These are phyloP conservation scores for Colletotrichum chrysophilum DNA, from an alignment of 2,329 filamentous ascomycete genomes.

Conservation along the genomic window DNA sequence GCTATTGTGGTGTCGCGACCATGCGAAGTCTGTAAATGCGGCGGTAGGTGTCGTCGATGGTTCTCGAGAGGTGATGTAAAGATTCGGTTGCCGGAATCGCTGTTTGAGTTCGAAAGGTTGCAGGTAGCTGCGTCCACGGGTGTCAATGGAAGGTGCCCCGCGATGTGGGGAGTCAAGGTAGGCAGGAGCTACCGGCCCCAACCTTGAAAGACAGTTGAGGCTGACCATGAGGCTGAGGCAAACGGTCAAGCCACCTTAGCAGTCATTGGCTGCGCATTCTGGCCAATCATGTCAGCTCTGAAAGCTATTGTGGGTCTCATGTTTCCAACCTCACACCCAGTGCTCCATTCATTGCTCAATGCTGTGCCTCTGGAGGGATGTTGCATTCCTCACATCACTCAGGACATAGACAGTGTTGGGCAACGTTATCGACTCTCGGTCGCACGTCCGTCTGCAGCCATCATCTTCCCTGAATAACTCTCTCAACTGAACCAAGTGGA, in stretches of 20 bases:
- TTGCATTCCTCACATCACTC: background rate
- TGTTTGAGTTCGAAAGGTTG: background rate
- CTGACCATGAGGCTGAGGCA: constrained; percentile 5
- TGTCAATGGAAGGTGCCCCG: constrained; percentile 3
- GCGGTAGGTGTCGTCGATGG: background rate
- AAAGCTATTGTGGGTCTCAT: background rate
- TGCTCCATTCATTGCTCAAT: background rate
- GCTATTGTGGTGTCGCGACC: background rate
- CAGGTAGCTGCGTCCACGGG: background rate
- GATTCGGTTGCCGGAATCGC: background rate
- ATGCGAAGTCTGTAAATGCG: background rate
- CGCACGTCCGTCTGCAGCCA: background rate
- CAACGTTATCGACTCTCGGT: background rate
- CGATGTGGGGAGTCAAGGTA: constrained; percentile 14
- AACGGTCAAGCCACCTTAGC: background rate
- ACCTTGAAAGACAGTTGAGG: background rate
- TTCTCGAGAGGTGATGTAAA: background rate
- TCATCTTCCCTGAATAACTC: background rate
- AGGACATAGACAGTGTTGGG: background rate
- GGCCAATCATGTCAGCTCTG: background rate
- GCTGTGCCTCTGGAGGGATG: background rate
- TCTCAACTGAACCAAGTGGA: background rate
- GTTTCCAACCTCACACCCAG: background rate
- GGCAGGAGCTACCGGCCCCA: background rate
- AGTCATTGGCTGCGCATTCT: background rate